A percentile compares a stretch with the other conserved stretches of the same genome.
phyloP scores from a whole-genome alignment of 176 grass and related monocot genomes.

The Aegilops speltoides region DNA sequence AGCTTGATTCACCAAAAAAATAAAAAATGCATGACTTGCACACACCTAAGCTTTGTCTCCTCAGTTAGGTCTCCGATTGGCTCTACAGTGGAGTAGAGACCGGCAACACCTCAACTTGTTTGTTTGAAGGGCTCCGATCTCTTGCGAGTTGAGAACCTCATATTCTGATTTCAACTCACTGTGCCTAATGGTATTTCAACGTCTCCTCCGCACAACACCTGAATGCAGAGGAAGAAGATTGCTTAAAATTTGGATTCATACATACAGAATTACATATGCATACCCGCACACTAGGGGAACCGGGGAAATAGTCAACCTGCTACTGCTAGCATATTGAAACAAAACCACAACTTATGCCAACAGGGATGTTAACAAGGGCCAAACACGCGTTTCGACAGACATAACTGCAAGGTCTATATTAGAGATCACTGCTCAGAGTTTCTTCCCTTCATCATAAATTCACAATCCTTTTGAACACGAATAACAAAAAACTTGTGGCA shows the following conservation, averaged over 20 bases:
- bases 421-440: too few species aligned
- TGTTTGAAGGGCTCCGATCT: slow-evolving; percentile 75
- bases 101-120: background rate
- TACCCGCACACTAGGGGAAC: background rate
- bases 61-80: slow-evolving; percentile 13
- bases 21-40: too few species aligned
- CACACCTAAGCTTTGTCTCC: slow-evolving; percentile 27
- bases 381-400: background rate
- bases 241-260: background rate
- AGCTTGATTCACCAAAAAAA: too few species aligned
- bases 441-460: too few species aligned
- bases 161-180: slow-evolving; percentile 46
- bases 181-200: slow-evolving; percentile 43
- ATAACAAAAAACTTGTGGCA: too few species aligned
- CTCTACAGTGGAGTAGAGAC: background rate
- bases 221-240: background rate
- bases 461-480: too few species aligned
- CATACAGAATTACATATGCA: background rate
- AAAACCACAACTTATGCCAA: slow-evolving; percentile 77
- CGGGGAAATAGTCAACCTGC: slow-evolving; percentile 38
- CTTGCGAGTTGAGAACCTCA: slow-evolving; percentile 84
- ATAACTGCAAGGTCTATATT: too few species aligned
- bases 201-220: slow-evolving; percentile 65
- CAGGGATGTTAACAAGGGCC: slow-evolving; percentile 79
- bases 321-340: slow-evolving; percentile 60